Evolutionary conservation across 139 green algal species (phyloP).

Genomic region (Coelastrella sp.): DNA sequence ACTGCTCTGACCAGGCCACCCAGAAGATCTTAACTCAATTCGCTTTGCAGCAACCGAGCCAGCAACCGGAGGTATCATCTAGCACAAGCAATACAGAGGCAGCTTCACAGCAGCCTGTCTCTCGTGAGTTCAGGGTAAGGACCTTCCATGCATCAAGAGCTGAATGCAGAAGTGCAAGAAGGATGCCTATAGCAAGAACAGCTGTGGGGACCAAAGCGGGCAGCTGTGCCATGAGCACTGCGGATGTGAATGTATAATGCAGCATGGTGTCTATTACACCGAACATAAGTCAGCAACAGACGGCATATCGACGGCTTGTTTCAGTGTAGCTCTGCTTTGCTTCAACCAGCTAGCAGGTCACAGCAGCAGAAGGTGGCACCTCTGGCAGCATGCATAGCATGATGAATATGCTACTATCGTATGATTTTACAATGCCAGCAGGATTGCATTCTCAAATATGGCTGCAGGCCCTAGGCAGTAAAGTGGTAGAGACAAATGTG

Average conservation of each 20-base stretch:
- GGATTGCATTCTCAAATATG: neutral
- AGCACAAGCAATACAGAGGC: neutral
- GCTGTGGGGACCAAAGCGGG: too few species aligned
- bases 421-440: neutral
- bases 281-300: too few species aligned
- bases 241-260: too few species aligned
- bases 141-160: neutral
- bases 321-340: too few species aligned
- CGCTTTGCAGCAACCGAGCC: constrained; percentile 3
- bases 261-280: too few species aligned
- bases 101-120: constrained; percentile 10
- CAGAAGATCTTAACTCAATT: neutral
- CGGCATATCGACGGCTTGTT: too few species aligned
- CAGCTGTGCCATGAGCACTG: too few species aligned
- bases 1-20: neutral
- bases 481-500: constrained; percentile 51
- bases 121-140: constrained; percentile 19
- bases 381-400: neutral
- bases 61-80: neutral
- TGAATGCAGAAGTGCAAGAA: neutral
- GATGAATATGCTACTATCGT: neutral
- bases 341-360: too few species aligned
- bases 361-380: too few species aligned
- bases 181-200: neutral
- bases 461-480: constrained; percentile 28